These are phyloP conservation scores for Nephelium lappaceum DNA, from an alignment of 345 rosid species.

Conservation along the genomic window DNA sequence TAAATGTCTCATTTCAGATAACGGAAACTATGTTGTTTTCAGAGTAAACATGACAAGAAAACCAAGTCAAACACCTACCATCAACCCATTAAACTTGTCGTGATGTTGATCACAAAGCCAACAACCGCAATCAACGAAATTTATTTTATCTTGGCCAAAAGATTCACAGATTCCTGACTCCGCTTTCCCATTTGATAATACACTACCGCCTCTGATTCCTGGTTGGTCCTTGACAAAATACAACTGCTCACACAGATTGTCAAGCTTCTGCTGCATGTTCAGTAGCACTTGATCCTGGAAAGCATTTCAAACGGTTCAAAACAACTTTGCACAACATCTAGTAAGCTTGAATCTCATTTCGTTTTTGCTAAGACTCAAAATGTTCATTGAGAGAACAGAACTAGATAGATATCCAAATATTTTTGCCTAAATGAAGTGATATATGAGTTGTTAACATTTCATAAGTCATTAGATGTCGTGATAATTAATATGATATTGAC, in stretches of 20 bases:
- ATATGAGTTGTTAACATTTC: too few relatives aligned
- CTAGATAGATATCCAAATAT: too few relatives aligned
- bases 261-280: slow-evolving; percentile 89
- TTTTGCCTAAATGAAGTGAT: too few relatives aligned
- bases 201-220: slow-evolving; percentile 25
- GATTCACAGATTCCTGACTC: slow-evolving; percentile 31
- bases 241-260: slow-evolving; percentile 64
- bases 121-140: slow-evolving; percentile 74
- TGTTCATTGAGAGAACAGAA: not conserved
- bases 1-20: not conserved
- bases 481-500: not conserved
- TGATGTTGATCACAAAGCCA: slow-evolving; percentile 88
- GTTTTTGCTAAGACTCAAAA: not conserved
- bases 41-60: not conserved
- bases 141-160: slow-evolving; percentile 49
- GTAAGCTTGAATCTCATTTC: not conserved
- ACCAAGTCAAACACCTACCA: slow-evolving; percentile 37
- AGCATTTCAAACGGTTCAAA: not conserved
- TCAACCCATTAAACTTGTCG: slow-evolving; percentile 35
- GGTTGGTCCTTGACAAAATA: slow-evolving; percentile 41
- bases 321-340: not conserved
- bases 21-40: not conserved
- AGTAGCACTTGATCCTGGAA: slow-evolving; percentile 82
- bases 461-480: not conserved
- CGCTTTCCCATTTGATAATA: slow-evolving; percentile 15